phyloP scores from a whole-genome alignment of 805 yeast genomes.

The Isabelozyma heimii region DNA sequence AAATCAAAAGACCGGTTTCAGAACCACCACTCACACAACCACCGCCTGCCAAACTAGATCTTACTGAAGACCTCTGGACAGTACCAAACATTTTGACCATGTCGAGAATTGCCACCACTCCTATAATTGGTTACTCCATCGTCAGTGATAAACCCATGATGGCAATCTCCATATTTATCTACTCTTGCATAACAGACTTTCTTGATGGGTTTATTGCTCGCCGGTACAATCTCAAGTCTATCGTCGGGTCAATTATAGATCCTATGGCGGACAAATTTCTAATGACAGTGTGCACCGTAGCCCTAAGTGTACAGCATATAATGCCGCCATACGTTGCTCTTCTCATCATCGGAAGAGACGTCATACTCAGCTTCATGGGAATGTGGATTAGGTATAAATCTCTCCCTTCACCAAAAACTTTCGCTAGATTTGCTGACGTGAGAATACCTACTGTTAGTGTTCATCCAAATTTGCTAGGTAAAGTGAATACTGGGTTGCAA shows the following conservation, averaged over 20 bases:
- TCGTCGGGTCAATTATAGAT: slow-evolving; percentile 86
- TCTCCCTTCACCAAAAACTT: slow-evolving; percentile 72
- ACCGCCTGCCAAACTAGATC: neutral
- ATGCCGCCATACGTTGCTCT: slow-evolving; percentile 68
- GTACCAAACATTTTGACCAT: slow-evolving; percentile 84
- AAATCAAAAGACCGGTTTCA: no score
- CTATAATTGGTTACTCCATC: slow-evolving; percentile 78
- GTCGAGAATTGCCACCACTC: slow-evolving; percentile 78
- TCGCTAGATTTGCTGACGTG: slow-evolving; percentile 73
- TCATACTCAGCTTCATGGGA: slow-evolving; percentile 68
- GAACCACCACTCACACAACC: neutral
- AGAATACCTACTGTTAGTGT: slow-evolving; percentile 74
- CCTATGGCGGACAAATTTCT: slow-evolving; percentile 93
- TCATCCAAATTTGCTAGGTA: slow-evolving; percentile 81
- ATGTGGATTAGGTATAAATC: slow-evolving; percentile 69
- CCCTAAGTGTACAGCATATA: slow-evolving; percentile 63
- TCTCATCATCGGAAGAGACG: slow-evolving; percentile 82
- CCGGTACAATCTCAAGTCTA: slow-evolving; percentile 67
- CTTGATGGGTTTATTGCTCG: slow-evolving; percentile 93
- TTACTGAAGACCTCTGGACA: slow-evolving; percentile 62
- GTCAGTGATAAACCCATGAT: slow-evolving; percentile 57
- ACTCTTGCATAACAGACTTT: slow-evolving; percentile 88
- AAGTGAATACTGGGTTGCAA: slow-evolving; percentile 87
- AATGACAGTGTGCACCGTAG: slow-evolving; percentile 81
- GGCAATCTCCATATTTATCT: slow-evolving; percentile 73